phyloP scores from a whole-genome alignment of 2,329 filamentous ascomycete genomes.

The Sclerotiophoma versabilis region DNA sequence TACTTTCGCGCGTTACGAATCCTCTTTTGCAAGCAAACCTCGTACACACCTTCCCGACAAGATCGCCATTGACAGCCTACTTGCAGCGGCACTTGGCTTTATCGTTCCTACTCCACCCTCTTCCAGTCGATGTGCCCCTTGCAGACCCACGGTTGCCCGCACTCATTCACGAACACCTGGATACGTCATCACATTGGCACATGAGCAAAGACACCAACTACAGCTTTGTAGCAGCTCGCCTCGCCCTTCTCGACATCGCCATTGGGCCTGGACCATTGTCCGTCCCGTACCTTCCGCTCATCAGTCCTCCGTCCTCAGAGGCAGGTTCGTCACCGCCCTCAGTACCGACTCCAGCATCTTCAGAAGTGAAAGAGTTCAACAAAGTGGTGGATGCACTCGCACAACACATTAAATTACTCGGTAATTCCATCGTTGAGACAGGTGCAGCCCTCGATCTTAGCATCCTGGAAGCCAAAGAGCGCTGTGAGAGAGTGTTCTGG shows the following conservation, averaged over 20 bases:
- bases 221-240: conserved; percentile 68
- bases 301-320: conserved; percentile 34
- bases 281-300: conserved; percentile 40
- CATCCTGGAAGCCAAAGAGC: conserved; percentile 78
- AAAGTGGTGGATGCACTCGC: conserved; percentile 72
- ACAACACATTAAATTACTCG: conserved; percentile 54
- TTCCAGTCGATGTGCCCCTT: conserved; percentile 33
- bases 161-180: conserved; percentile 39
- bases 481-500: conserved; percentile 76
- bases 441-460: conserved; percentile 64
- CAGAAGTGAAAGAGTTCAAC: conserved; percentile 68
- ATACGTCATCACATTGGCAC: conserved; percentile 56
- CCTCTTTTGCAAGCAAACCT: conserved; percentile 64
- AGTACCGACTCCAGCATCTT: conserved; percentile 19
- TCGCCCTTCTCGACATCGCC: conserved; percentile 75
- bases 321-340: conserved; percentile 25
- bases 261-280: conserved; percentile 68
- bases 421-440: conserved; percentile 72
- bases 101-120: conserved; percentile 63
- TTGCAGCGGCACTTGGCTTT: conserved; percentile 72
- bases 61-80: conserved; percentile 60
- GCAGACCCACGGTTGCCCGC: conserved; percentile 26
- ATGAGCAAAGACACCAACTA: conserved; percentile 70
- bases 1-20: conserved; percentile 53
- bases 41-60: conserved; percentile 65